Evolutionary conservation across 2,329 filamentous ascomycete species (phyloP).

Genomic region (Hymenoscyphus fructigenus): DNA sequence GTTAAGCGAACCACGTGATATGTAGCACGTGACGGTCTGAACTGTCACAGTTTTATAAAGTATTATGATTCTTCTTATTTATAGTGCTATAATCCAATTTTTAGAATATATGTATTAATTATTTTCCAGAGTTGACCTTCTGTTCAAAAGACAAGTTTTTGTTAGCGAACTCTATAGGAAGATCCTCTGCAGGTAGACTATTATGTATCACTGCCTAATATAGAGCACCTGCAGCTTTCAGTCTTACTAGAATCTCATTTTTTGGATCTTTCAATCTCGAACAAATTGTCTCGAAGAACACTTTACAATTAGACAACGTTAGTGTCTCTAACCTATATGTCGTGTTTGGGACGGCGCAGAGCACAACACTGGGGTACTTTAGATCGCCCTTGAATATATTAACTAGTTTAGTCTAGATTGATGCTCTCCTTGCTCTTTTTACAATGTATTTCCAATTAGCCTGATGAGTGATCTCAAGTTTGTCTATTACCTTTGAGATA

Average conservation of each 20-base stretch:
- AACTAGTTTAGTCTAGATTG: slow-evolving; percentile 18
- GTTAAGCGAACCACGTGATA: no score
- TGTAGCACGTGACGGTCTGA: no score
- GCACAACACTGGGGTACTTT: slow-evolving; percentile 2
- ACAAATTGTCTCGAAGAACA: slow-evolving; percentile 18
- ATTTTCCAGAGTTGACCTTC: slow-evolving; percentile 19
- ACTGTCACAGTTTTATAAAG: no score
- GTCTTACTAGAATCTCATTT: slow-evolving; percentile 20
- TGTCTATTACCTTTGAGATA: slow-evolving; percentile 13
- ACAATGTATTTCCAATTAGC: slow-evolving; percentile 2
- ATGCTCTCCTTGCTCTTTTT: slow-evolving; percentile 17
- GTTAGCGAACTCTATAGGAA: slow-evolving; percentile 21
- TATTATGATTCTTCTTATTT: neutral
- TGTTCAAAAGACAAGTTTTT: slow-evolving; percentile 21
- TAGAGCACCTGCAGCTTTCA: slow-evolving; percentile 19
- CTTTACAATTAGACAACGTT: slow-evolving; percentile 6
- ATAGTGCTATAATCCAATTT: slow-evolving; percentile 11
- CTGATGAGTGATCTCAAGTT: slow-evolving; percentile 17
- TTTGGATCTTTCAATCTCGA: slow-evolving; percentile 17
- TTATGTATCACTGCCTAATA: slow-evolving; percentile 19
- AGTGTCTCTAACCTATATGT: no score
- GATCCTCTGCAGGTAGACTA: slow-evolving; percentile 16
- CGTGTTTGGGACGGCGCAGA: no score
- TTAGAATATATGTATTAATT: slow-evolving; percentile 13
- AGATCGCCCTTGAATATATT: slow-evolving; percentile 20